Base-by-base conservation (phyloP, 768 basidiomycete species). In the Pulveroboletus sp. region DNA sequence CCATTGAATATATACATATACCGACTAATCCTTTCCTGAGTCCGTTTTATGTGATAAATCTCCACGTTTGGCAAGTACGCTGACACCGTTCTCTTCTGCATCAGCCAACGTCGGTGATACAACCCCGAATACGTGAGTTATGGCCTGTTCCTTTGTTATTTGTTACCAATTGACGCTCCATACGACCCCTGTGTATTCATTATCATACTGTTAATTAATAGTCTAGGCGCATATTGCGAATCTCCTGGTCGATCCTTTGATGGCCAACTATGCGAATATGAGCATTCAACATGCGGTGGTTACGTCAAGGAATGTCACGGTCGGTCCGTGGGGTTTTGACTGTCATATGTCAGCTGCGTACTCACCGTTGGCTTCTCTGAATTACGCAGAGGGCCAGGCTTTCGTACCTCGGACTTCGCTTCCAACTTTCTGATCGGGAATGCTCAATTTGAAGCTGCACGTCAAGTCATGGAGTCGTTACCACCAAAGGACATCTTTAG, bases 41-140 rank as follows among this genome's bases (percentile, higher is more conserved):
- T 24, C 4, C 27, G 0, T 6, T 30, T 39, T 11, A 38, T 0
- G n/a, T 14, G 4, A n/a, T 30, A 8, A 1, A 1, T 24, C 18
- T 24, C 6, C 15, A 1, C 46, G 18, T 6, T 28, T 28, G 13
- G 9, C 37, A 8, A 4, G 11, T 17, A 33, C 18, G n/a, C 47
- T 54, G 33, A 60, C 8, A 0, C 18, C 6, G 6, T 39, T 47
- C 15, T 9, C 1, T 47, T 46, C 18, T 13, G 10, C 31, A 21
- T 32, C 54, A 87, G 84, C 86, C n/a, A 88, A 88, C 53, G 86
- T 89, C 38, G 86, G 88, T 4, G 86, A 88, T 60, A 86, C 84
- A 27, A 86, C 76, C 54, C 87, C 87, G 11, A 89, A 91, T 63
- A 88, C 84, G 84, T 87, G 50, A 61, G 83, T 73, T 41, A 42